phyloP scores from a whole-genome alignment of 2,329 filamentous ascomycete genomes.

The Pyrenochaeta sp. region DNA sequence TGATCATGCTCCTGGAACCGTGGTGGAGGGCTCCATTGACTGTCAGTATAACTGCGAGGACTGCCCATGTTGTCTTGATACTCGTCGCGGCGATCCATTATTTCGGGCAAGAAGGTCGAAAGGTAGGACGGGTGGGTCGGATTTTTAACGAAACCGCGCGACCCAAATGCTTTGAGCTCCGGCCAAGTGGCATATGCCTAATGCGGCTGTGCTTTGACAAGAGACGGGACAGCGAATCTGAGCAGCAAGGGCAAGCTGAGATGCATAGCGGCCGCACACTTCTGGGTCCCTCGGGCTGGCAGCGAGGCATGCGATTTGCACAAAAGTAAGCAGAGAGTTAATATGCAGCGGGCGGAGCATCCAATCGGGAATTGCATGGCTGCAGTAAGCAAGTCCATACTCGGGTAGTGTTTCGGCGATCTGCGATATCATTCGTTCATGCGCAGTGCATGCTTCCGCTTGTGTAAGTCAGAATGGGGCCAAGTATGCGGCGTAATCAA shows the following conservation, averaged over 20 bases:
- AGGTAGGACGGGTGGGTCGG: slow-evolving; percentile 11
- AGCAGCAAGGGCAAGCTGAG: slow-evolving; percentile 19
- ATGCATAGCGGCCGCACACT: slow-evolving; percentile 14
- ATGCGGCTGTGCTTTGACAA: slow-evolving; percentile 19
- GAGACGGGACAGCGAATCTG: slow-evolving; percentile 8
- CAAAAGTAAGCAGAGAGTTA: slow-evolving; percentile 24
- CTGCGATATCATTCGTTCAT: slow-evolving; percentile 15
- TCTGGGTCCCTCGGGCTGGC: slow-evolving; percentile 15
- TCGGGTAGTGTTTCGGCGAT: slow-evolving; percentile 9
- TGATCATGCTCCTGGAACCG: slow-evolving; percentile 31
- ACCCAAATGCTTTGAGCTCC: slow-evolving; percentile 4
- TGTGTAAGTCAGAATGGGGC: slow-evolving; percentile 11
- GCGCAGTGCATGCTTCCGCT: slow-evolving; percentile 7
- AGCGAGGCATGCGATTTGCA: slow-evolving; percentile 16
- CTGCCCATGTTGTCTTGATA: slow-evolving; percentile 21
- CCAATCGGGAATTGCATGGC: slow-evolving; percentile 19
- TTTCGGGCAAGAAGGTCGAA: slow-evolving; percentile 11
- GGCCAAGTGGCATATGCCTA: slow-evolving; percentile 13
- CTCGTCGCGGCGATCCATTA: slow-evolving; percentile 26
- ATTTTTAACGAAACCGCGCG: slow-evolving; percentile 13
- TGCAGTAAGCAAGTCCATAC: slow-evolving; percentile 16
- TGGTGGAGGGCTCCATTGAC: slow-evolving; percentile 33
- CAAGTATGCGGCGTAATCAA: slow-evolving; percentile 12
- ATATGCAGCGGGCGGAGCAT: slow-evolving; percentile 8
- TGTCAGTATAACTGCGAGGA: slow-evolving; percentile 16